phyloP scores from a whole-genome alignment of 768 basidiomycete species.

The Mycena rebaudengoi region DNA sequence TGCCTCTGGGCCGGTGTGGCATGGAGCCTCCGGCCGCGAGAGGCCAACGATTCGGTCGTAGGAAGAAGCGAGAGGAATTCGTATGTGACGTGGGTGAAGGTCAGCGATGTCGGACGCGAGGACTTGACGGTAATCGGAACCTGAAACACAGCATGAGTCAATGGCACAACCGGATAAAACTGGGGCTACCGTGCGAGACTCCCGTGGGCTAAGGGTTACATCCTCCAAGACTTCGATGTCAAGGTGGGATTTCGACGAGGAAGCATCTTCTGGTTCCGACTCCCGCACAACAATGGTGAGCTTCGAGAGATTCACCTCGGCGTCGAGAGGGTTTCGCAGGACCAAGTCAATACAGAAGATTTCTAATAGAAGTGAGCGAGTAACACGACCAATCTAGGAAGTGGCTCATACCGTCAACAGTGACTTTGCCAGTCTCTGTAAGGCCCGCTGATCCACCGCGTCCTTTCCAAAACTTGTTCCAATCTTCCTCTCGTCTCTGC shows the following conservation, averaged over 20 bases:
- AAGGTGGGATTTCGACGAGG: constrained; percentile 49
- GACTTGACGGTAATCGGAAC: constrained; percentile 72
- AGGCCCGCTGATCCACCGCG: constrained; percentile 63
- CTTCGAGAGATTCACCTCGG: constrained; percentile 74
- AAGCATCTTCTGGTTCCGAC: constrained; percentile 37
- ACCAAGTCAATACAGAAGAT: constrained; percentile 79
- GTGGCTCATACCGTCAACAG: constrained; percentile 62
- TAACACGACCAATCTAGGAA: neutral
- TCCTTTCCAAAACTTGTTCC: constrained; percentile 67
- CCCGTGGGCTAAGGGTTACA: constrained; percentile 67
- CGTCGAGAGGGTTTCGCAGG: constrained; percentile 75
- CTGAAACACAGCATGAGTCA: constrained; percentile 39
- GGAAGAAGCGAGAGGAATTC: constrained; percentile 80
- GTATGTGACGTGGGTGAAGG: constrained; percentile 66
- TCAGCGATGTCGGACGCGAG: constrained; percentile 58
- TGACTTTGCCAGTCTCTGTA: constrained; percentile 63
- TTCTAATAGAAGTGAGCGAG: constrained; percentile 54
- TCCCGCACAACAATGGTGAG: constrained; percentile 65
- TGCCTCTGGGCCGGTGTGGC: constrained; percentile 77
- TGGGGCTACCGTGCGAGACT: constrained; percentile 67
- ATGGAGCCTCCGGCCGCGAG: constrained; percentile 80
- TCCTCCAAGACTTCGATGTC: constrained; percentile 70
- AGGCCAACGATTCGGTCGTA: constrained; percentile 68
- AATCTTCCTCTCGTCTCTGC: constrained; percentile 71
- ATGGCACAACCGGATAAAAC: neutral